Evolutionary conservation across 495 filamentous ascomycete genomes (phyloP), one percentile per base, ranked within the genome.

Genomic region (Hypoxylon crocopeplum): DNA sequence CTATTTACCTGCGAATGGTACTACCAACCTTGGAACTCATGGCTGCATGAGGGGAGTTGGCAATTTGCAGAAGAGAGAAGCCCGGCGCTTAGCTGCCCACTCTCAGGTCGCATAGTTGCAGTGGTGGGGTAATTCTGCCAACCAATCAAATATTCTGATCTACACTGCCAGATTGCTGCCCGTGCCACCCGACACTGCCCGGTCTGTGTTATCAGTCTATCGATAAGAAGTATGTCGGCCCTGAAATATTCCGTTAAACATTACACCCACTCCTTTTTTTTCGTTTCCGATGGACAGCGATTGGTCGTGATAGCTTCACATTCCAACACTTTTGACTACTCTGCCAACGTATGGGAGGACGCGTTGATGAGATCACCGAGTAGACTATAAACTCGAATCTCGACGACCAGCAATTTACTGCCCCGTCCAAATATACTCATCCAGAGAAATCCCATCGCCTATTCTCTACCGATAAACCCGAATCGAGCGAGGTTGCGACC

Each of bases 11-110:
- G n/a, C 17, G 10, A 48, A 27, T 56, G n/a, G n/a, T 48, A 54
- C 56, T 36, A 42, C 56, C 39, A 41, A 3, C 3, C 8, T 6
- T 34, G 3, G 2, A n/a, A 34, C 12, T 16, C 13, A 19, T 19
- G 25, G 24, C 17, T 21, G 34, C 7, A 38, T 24, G 17, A 17
- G 40, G 44, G 37, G 27, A 39, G 44, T 29, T 3, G 22, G 20
- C 12, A 22, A 8, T 30, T 21, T 48, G 48, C 34, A 50, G 44
- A 36, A 36, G 15, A 39, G 33, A 59, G 33, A 37, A 54, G 53
- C 46, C 29, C 46, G 65, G 65, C 65, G 65, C 65, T 66, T 68
- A 68, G 16, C 52, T 11, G 58, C 56, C 62, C 66, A 69, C 52
- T 62, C 57, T 42, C 40, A 51, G 53, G 27, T 39, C 38, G 44